These are phyloP conservation scores for Penicillium canariense DNA, from an alignment of 495 filamentous ascomycete species.

Conservation along the genomic window DNA sequence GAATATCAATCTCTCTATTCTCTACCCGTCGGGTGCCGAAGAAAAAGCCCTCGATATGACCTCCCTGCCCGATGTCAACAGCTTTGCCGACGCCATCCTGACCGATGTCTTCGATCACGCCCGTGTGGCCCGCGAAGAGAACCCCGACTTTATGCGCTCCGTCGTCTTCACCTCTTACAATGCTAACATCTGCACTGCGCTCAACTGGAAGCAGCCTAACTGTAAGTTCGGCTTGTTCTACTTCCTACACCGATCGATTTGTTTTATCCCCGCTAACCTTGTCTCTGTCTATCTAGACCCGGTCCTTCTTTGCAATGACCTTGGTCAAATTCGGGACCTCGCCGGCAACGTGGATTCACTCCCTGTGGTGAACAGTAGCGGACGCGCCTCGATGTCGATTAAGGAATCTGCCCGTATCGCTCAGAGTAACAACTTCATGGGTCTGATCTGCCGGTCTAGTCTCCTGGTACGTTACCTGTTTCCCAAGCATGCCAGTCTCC, in stretches of 20 bases:
- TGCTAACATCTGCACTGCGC: constrained; percentile 78
- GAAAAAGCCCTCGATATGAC: constrained; percentile 65
- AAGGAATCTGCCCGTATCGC: constrained; percentile 94
- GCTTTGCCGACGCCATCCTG: constrained; percentile 78
- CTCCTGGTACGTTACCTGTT: constrained; percentile 63
- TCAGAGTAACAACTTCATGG: constrained; percentile 97
- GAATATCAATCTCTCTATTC: constrained; percentile 81
- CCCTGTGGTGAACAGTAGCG: constrained; percentile 57
- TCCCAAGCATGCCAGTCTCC: neutral
- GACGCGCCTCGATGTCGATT: constrained; percentile 72
- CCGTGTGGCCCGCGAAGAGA: constrained; percentile 64
- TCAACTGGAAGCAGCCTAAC: constrained; percentile 99
- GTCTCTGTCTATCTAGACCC: constrained; percentile 64
- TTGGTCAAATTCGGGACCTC: constrained; percentile 58
- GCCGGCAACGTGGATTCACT: constrained; percentile 42
- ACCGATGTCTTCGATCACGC: constrained; percentile 89
- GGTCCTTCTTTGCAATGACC: constrained; percentile 89
- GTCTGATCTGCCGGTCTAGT: constrained; percentile 81
- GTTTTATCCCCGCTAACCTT: neutral
- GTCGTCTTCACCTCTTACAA: constrained; percentile 94
- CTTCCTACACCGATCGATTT: no score
- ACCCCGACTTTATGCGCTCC: constrained; percentile 68
- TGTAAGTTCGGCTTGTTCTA: constrained; percentile 62
- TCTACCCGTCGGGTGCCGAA: constrained; percentile 74
- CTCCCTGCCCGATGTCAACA: constrained; percentile 79